A percentile compares a stretch with the other conserved stretches of the same genome.
Evolutionary conservation across 2,329 filamentous ascomycete genomes (phyloP).

Genomic region (Diaporthe citri): DNA sequence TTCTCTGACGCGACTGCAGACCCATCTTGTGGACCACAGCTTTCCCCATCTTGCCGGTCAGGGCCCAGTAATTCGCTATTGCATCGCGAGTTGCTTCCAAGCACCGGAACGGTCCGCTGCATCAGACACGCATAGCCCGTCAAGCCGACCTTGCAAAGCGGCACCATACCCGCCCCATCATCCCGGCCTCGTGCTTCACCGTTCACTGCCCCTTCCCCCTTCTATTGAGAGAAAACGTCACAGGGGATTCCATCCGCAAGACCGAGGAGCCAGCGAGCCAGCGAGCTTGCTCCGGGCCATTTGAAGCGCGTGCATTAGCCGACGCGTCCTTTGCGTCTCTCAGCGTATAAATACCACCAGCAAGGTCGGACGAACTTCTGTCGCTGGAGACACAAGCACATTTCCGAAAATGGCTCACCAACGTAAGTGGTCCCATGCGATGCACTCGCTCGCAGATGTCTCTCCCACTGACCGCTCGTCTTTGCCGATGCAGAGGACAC

Average conservation of each 20-base stretch:
- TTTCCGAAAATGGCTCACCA: conserved; percentile 35
- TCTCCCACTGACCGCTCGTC: background rate
- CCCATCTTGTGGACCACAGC: conserved; percentile 26
- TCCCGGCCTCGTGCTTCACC: conserved; percentile 14
- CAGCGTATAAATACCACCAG: conserved; percentile 23
- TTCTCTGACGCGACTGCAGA: conserved; percentile 29
- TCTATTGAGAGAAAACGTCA: background rate
- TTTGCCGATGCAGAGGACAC: conserved; percentile 60
- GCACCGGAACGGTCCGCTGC: conserved; percentile 15
- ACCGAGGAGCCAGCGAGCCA: conserved; percentile 25
- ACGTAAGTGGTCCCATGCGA: conserved; percentile 28
- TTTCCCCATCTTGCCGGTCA: conserved; percentile 19
- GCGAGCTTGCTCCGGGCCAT: conserved; percentile 8
- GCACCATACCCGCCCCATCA: background rate
- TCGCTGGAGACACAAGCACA: conserved; percentile 6
- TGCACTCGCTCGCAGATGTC: background rate
- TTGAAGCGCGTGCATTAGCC: conserved; percentile 17
- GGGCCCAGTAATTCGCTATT: conserved; percentile 19
- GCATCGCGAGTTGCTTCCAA: conserved; percentile 20
- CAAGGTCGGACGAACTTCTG: background rate
- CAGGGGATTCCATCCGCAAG: conserved; percentile 7
- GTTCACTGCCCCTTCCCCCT: conserved; percentile 11
- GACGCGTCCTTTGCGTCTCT: conserved; percentile 16
- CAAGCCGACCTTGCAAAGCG: conserved; percentile 5
- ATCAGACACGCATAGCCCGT: background rate